Conservation (phyloP, 768 basidiomycete genomes). For the Pleurotus djamor region DNA sequence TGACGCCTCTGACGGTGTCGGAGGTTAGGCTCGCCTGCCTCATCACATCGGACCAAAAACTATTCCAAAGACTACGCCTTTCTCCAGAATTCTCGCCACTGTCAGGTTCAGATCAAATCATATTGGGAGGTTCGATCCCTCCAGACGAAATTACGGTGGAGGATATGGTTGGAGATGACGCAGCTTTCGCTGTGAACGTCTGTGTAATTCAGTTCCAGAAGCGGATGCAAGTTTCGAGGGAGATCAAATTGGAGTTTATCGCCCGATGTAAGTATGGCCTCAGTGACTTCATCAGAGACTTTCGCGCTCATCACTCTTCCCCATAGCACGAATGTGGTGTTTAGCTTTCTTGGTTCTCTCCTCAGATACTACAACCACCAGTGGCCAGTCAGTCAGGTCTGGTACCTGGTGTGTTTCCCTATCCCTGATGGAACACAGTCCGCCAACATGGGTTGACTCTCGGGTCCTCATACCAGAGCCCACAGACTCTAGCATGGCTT, state of each 20-base stretch:
- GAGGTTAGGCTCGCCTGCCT: constrained; percentile 72
- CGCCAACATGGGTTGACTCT: constrained; percentile 57
- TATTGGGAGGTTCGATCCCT: constrained; percentile 38
- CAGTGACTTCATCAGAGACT: background rate
- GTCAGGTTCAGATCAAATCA: constrained; percentile 51
- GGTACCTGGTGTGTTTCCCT: constrained; percentile 51
- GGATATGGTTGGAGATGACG: constrained; percentile 46
- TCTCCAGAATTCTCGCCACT: constrained; percentile 51
- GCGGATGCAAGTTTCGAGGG: constrained; percentile 63
- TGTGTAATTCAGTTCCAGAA: constrained; percentile 61
- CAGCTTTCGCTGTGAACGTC: constrained; percentile 53
- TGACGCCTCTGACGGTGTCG: constrained; percentile 39
- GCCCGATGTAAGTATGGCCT: constrained; percentile 38
- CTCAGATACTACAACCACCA: constrained; percentile 8
- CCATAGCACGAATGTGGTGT: constrained; percentile 56
- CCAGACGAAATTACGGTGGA: constrained; percentile 56
- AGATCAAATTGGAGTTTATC: constrained; percentile 62
- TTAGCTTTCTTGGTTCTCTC: constrained; percentile 37
- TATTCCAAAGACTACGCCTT: constrained; percentile 58
- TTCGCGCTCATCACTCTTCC: constrained; percentile 2
- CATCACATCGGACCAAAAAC: constrained; percentile 53
- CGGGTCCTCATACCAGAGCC: constrained; percentile 42
- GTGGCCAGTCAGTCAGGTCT: constrained; percentile 12
- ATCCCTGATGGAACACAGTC: constrained; percentile 50
- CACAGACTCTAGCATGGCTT: constrained; percentile 8